Conservation (phyloP, 208 protist genomes). For the Leishmania tarentolae region DNA sequence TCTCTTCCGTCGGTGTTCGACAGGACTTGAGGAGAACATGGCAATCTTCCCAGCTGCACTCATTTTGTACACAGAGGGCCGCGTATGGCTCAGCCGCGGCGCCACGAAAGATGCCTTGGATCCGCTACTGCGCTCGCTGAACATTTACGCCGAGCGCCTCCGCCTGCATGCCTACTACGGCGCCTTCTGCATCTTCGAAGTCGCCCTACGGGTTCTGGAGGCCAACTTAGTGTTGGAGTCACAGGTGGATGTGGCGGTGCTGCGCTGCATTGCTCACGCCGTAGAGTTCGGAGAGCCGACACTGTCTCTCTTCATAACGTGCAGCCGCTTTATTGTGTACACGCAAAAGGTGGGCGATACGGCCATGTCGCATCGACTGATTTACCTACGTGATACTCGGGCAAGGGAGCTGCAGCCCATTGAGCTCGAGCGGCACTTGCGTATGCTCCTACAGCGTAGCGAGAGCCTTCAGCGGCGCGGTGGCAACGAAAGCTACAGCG, state of each 20-base stretch:
- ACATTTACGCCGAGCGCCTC: constrained; percentile 21
- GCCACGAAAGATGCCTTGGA: constrained; percentile 33
- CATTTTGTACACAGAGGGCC: constrained; percentile 26
- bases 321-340: constrained; percentile 42
- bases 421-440: constrained; percentile 33
- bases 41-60: constrained; percentile 3
- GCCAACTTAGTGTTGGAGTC: constrained; percentile 27
- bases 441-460: constrained; percentile 36
- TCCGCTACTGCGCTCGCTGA: constrained; percentile 35
- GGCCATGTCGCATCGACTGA: constrained; percentile 36
- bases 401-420: constrained; percentile 38
- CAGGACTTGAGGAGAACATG: constrained; percentile 16
- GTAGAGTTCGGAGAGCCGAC: constrained; percentile 44
- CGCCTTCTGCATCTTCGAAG: constrained; percentile 47
- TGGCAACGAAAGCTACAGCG: constrained; percentile 38
- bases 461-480: constrained; percentile 37
- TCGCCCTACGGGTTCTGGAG: constrained; percentile 27
- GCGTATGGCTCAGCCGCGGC: constrained; percentile 32
- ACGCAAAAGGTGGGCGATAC: constrained; percentile 33
- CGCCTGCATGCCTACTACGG: constrained; percentile 52
- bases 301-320: constrained; percentile 47
- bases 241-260: constrained; percentile 32
- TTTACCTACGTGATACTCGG: constrained; percentile 26
- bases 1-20: constrained; percentile 30
- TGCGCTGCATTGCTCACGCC: constrained; percentile 36